These are phyloP conservation scores for Calonectria ilicicola DNA, from an alignment of 2,329 filamentous ascomycete genomes.

Conservation along the genomic window DNA sequence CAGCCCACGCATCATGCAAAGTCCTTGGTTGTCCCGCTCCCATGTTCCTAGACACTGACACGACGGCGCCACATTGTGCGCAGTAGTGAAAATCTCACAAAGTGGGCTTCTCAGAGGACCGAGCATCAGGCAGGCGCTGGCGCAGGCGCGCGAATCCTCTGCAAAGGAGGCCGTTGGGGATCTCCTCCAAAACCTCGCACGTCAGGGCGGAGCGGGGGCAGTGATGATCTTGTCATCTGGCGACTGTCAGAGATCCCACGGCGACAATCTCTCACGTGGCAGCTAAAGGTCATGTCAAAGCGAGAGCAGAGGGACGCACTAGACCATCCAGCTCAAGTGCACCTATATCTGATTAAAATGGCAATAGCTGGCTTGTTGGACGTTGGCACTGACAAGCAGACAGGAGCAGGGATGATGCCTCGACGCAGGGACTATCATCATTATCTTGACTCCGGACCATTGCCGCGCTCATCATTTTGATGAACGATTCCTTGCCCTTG, in stretches of 20 bases:
- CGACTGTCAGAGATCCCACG: neutral
- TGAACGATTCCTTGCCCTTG: neutral
- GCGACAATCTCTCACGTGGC: conserved; percentile 11
- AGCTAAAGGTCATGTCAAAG: conserved; percentile 7
- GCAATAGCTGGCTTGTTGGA: conserved; percentile 10
- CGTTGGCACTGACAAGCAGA: conserved; percentile 1
- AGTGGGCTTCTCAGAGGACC: conserved; percentile 11
- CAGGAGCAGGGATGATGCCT: conserved; percentile 19
- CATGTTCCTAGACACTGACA: neutral
- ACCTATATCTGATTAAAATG: conserved; percentile 15
- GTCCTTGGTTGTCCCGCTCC: conserved; percentile 23
- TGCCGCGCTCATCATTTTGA: conserved; percentile 12
- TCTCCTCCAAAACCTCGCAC: conserved; percentile 7
- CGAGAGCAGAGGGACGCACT: conserved; percentile 1
- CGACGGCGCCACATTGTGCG: conserved; percentile 8
- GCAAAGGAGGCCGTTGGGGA: neutral
- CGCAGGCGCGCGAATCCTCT: neutral
- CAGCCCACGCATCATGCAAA: conserved; percentile 32
- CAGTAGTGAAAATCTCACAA: neutral
- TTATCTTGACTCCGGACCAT: conserved; percentile 11
- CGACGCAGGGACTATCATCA: conserved; percentile 10
- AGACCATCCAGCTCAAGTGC: conserved; percentile 6
- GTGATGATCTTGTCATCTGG: conserved; percentile 16
- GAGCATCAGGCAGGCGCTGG: neutral
- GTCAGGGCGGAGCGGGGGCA: conserved; percentile 16